A percentile compares a stretch with the other conserved stretches of the same genome.
Conservation (phyloP, 2,329 filamentous ascomycete species). For the Neofusicoccum laricinum region DNA sequence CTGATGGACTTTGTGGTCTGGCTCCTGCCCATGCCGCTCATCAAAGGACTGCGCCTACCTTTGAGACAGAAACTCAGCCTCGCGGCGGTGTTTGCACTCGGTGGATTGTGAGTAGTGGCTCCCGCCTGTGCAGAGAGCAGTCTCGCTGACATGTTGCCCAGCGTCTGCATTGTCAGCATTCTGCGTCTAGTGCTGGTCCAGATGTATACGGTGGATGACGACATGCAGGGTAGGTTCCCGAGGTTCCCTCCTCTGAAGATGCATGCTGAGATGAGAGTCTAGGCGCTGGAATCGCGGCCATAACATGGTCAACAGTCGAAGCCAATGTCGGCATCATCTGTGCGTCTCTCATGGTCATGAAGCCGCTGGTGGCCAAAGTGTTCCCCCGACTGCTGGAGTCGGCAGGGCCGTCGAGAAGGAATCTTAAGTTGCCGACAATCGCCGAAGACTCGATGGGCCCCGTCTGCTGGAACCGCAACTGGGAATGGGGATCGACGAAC, state of each 20-base stretch:
- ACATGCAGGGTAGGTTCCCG: not conserved
- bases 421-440: conserved; percentile 3
- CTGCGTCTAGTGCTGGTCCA: conserved; percentile 30
- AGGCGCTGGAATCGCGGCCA: conserved; percentile 3
- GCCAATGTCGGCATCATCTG: conserved; percentile 82
- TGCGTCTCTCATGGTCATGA: conserved; percentile 79
- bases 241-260: no score
- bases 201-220: conserved; percentile 27
- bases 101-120: conserved; percentile 32
- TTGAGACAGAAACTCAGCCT: conserved; percentile 35
- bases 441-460: not conserved
- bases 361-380: conserved; percentile 56
- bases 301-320: conserved; percentile 56
- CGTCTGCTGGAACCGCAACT: not conserved
- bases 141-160: conserved; percentile 12
- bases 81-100: conserved; percentile 36
- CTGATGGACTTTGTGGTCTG: conserved; percentile 32
- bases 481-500: not conserved
- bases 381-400: conserved; percentile 54
- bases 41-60: conserved; percentile 32
- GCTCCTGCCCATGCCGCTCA: conserved; percentile 29
- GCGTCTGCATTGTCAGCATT: conserved; percentile 33
- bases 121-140: not conserved
- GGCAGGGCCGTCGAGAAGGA: not conserved
- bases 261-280: not conserved